Evolutionary conservation across 2,329 filamentous ascomycete species (phyloP), one percentile per base, ranked within the genome.

Genomic region (Didymella sp.): DNA sequence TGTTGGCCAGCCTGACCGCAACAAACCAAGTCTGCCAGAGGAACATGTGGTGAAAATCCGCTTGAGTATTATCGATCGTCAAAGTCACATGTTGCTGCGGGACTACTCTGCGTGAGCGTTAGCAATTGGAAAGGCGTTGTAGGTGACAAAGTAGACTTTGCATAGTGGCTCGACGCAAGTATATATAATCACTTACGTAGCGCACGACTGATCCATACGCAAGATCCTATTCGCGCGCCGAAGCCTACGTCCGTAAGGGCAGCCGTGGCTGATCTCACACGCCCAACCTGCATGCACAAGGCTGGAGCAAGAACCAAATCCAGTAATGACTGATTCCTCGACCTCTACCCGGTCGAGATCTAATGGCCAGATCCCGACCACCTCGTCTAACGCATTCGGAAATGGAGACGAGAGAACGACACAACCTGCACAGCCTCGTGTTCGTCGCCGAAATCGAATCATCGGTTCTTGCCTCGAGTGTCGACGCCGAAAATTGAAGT

Each of bases 401-500:
- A 30, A n/a, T 9, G 35, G 41, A 17, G 40, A 48, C 35, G 68
- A 71, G 5, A 64, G 47, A 38, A 66, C 58, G 57, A 22, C 57
- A 2, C 63, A 61, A 8, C 65, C 58, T 43, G 59, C 66, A 27
- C 71, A 71, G 25, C 66, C 68, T 15, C 70, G 71, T 24, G 68
- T 75, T 21, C 72, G 74, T 15, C 72, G 75, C 40, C 68, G 75
- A 33, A 77, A 77, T 55, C 71, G 75, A 27, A 53, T 76, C 24
- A 77, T 77, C 47, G 75, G 70, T 15, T 76, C 73, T 5, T 77
- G 75, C 50, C 69, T 77, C 17, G 75, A 77, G 60, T 77, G 74
- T 71, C 84, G 90, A 35, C 85, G 89, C 21, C 84, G 90, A 37
- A 94, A 94, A 76, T 80, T 92, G 53, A 91, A 90, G 73, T 94